Percentiles rank a stretch among this genome's conserved stretches.
These are phyloP conservation scores for Eruca vesicaria DNA, from an alignment of 441 rosid species.

Conservation along the genomic window DNA sequence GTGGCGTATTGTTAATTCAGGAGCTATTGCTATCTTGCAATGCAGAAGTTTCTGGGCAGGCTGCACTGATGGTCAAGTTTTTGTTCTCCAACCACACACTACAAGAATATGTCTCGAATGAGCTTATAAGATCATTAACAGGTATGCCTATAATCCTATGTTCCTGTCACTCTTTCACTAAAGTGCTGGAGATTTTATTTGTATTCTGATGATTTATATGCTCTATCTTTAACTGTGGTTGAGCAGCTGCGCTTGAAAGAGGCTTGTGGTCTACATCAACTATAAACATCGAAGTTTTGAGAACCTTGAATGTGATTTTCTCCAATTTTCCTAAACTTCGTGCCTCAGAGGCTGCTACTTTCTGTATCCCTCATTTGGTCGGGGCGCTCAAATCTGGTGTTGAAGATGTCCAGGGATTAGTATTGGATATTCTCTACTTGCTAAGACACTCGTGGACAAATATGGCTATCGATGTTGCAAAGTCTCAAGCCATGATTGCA, in stretches of 20 bases:
- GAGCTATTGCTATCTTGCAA: slow-evolving; percentile 94
- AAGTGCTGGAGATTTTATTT: no score
- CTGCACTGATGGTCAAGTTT: slow-evolving; percentile 92
- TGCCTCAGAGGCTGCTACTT: slow-evolving; percentile 96
- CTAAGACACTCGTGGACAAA: slow-evolving; percentile 97
- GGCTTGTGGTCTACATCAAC: slow-evolving; percentile 95
- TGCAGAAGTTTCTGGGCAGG: slow-evolving; percentile 95
- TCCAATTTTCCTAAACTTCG: slow-evolving; percentile 94
- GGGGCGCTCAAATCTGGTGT: slow-evolving; percentile 91
- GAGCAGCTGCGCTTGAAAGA: slow-evolving; percentile 97
- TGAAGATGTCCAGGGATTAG: slow-evolving; percentile 95
- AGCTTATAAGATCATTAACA: slow-evolving; percentile 93
- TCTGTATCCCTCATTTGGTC: slow-evolving; percentile 93
- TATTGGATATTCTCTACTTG: slow-evolving; percentile 85
- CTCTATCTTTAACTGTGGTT: slow-evolving; percentile 20
- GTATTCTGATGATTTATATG: neutral
- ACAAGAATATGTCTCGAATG: slow-evolving; percentile 98
- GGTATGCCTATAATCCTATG: no score
- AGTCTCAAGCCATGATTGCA: slow-evolving; percentile 94
- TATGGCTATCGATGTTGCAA: slow-evolving; percentile 90
- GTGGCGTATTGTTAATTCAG: slow-evolving; percentile 93
- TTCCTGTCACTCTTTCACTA: no score
- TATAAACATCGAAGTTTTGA: slow-evolving; percentile 89
- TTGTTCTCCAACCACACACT: slow-evolving; percentile 96
- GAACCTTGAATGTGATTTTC: slow-evolving; percentile 82